Base-by-base conservation (phyloP, 2,329 filamentous ascomycete species). In the Aspergillus sp. region DNA sequence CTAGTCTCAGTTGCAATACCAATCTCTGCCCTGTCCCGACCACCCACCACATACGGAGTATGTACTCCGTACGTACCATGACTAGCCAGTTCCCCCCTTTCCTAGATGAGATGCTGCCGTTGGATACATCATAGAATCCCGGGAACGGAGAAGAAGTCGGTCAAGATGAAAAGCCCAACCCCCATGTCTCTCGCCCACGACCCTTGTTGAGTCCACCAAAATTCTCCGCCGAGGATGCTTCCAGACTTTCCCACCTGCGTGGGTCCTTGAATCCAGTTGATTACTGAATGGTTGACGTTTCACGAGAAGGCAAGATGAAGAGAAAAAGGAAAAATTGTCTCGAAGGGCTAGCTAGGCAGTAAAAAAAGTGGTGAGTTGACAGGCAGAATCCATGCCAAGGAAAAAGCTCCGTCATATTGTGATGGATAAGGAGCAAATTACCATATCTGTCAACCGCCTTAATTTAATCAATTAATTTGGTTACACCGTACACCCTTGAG, bases 341-440 rank as follows among this genome's bases (percentile, higher is more conserved):
- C 32, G 32, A 36, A 36, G 11, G 7, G 32, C 32, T 36, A 29
- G 32, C 32, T 36, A 36, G 32, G 32, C 32, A 11, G 10, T 36
- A 11, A 42, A 36, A 39, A 14, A 42, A 14, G 14, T 22, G 14
- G 18, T 47, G 6, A 16, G 18, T 24, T 24, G 9, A 22, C 45
- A 47, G 22, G 6, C 45, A 11, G 18, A 39, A 32, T 54, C 12
- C 45, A 47, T 54, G 53, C 53, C 53, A 55, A 55, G 53, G n/a
- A 45, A 29, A 42, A 42, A 6, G 45, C 45, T 47, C 22, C 45
- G 16, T 42, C 53, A 47, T 31, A 47, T 49, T 59, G 42, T 56
- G 57, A 59, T 59, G 57, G 39, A 59, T 59, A 55, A 39, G 53
- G 53, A 53, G 52, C 29, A 52, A 55, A 59, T 55, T 59, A 39